Evolutionary conservation across 2,329 filamentous ascomycete genomes (phyloP).

Genomic region (Emergomyces orientalis): DNA sequence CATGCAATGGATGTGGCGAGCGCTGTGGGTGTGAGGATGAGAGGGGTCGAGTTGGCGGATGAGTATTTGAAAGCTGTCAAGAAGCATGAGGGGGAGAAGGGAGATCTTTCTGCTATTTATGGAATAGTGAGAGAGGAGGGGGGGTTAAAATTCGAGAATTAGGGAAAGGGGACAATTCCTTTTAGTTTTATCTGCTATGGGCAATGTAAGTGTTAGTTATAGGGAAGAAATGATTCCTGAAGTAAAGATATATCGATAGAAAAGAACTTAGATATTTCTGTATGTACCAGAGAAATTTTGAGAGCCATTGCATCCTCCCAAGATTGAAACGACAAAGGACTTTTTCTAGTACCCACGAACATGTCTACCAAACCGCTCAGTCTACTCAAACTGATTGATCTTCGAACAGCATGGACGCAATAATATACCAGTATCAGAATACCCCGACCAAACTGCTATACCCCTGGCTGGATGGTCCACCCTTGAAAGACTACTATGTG

Average conservation of each 20-base stretch:
- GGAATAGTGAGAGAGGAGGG: conserved; percentile 66
- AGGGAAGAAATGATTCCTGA: not conserved
- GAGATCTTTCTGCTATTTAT: conserved; percentile 76
- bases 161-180: conserved; percentile 15
- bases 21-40: conserved; percentile 52
- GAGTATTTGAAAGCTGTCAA: conserved; percentile 60
- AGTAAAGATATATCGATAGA: not conserved
- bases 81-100: conserved; percentile 57
- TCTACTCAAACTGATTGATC: not conserved
- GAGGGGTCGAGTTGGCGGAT: conserved; percentile 58
- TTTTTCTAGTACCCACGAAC: not conserved
- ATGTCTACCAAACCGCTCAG: not conserved
- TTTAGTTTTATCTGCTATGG: not conserved
- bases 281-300: not conserved
- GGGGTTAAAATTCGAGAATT: conserved; percentile 65
- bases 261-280: not conserved
- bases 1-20: conserved; percentile 63
- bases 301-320: not conserved
- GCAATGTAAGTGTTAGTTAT: not conserved
- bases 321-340: not conserved
- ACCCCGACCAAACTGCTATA: not conserved
- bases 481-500: too few relatives aligned
- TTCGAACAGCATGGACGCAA: not conserved
- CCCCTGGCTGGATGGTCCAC: too few relatives aligned
- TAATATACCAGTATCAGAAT: not conserved